Percentiles rank a stretch among this genome's conserved stretches.
These are phyloP conservation scores for Dendrobium officinale DNA, from an alignment of 106 monocot genomes.

Conservation along the genomic window DNA sequence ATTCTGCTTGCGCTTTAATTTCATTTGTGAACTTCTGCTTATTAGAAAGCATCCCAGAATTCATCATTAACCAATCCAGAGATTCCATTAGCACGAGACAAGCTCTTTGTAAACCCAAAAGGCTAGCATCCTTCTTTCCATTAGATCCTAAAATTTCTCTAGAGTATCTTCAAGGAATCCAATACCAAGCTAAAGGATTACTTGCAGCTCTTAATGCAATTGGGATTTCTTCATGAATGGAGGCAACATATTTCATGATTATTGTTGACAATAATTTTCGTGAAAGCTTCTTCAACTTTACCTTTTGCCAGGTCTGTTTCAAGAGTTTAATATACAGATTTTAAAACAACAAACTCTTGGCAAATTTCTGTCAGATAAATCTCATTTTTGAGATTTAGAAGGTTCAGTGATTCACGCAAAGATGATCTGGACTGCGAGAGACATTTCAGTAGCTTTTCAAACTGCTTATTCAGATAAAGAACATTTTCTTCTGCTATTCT, in stretches of 20 bases:
- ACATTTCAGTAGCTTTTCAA: constrained; percentile 15
- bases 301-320: constrained; percentile 25
- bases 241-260: constrained; percentile 45
- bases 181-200: constrained; percentile 54
- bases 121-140: constrained; percentile 81
- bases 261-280: constrained; percentile 28
- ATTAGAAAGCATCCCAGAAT: constrained; percentile 12
- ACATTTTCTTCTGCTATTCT: constrained; percentile 21
- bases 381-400: constrained; percentile 15
- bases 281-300: constrained; percentile 27
- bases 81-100: constrained; percentile 95
- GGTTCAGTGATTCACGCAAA: constrained; percentile 5
- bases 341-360: constrained; percentile 27
- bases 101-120: constrained; percentile 78
- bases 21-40: constrained; percentile 30
- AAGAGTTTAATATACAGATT: constrained; percentile 29
- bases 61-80: constrained; percentile 30
- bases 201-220: constrained; percentile 42
- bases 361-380: constrained; percentile 19
- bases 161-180: constrained; percentile 64
- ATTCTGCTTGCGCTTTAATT: constrained; percentile 51
- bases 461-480: constrained; percentile 22
- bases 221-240: constrained; percentile 70
- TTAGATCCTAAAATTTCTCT: constrained; percentile 49
- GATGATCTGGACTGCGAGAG: constrained; percentile 13